phyloP scores from a whole-genome alignment of 257 asterid species.

The Primulina tabacum region DNA sequence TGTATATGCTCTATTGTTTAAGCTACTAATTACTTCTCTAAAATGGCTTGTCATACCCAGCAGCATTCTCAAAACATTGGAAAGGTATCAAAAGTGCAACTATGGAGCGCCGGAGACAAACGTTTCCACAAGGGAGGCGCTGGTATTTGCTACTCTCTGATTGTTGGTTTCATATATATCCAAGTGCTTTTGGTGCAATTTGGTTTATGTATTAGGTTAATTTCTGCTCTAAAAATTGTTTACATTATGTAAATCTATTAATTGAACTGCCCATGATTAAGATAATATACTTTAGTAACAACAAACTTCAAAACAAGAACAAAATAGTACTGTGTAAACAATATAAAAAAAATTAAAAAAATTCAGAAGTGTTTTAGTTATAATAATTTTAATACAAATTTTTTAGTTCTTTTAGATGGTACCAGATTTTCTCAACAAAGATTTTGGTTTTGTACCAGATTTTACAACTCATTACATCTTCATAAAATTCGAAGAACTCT shows the following conservation, averaged over 20 bases:
- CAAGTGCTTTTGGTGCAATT: background rate
- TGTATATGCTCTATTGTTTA: background rate
- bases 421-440: too few species aligned
- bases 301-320: background rate
- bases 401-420: too few species aligned
- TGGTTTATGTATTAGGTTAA: background rate
- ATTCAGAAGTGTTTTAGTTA: background rate
- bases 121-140: slow-evolving; percentile 83
- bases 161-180: background rate
- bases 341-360: too few species aligned
- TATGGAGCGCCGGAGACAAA: slow-evolving; percentile 95
- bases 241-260: too few species aligned
- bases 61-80: slow-evolving; percentile 96
- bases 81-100: slow-evolving; percentile 97
- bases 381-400: too few species aligned
- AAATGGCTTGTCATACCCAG: slow-evolving; percentile 30
- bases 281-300: background rate
- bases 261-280: background rate
- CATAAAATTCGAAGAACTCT: background rate
- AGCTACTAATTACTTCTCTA: slow-evolving; percentile 20
- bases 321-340: background rate
- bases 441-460: too few species aligned
- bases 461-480: background rate
- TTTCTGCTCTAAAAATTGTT: background rate
- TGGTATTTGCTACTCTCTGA: slow-evolving; percentile 46